These are phyloP conservation scores for Saccharomycopsis lassenensis DNA, from an alignment of 805 yeast genomes.

Conservation along the genomic window DNA sequence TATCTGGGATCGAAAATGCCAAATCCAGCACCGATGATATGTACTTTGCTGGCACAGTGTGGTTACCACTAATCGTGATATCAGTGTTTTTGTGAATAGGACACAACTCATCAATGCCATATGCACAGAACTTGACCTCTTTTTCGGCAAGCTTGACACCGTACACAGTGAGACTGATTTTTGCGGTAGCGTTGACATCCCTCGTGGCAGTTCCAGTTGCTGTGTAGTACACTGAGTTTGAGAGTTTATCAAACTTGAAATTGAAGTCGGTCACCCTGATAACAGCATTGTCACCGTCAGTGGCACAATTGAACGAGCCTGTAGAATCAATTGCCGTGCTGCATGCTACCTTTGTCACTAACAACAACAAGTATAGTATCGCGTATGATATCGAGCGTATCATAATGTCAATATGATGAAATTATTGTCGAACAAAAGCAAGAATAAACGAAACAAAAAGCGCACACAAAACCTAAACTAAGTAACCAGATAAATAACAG, in stretches of 20 bases:
- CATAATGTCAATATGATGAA: not conserved
- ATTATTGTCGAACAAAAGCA: too few relatives aligned
- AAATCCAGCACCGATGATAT: slow-evolving; percentile 21
- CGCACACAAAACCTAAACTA: too few relatives aligned
- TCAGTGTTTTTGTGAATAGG: slow-evolving; percentile 22
- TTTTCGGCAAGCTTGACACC: slow-evolving; percentile 21
- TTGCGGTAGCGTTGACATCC: slow-evolving; percentile 16
- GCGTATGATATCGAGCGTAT: too few relatives aligned
- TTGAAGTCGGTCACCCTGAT: slow-evolving; percentile 12
- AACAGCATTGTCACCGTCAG: slow-evolving; percentile 6
- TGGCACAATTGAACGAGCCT: slow-evolving; percentile 16
- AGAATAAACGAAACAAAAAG: too few relatives aligned
- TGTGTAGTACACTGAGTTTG: slow-evolving; percentile 8
- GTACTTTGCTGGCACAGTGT: slow-evolving; percentile 22
- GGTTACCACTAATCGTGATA: slow-evolving; percentile 21
- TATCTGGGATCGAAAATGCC: slow-evolving; percentile 26
- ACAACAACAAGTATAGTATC: too few relatives aligned
- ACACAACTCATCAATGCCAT: slow-evolving; percentile 23
- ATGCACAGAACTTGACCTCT: slow-evolving; percentile 23
- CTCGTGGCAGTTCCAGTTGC: slow-evolving; percentile 14
- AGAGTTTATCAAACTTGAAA: slow-evolving; percentile 6
- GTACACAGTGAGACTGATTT: slow-evolving; percentile 21
- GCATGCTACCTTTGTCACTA: too few relatives aligned
- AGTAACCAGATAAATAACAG: too few relatives aligned
- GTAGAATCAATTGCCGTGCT: slow-evolving; percentile 10